Percentiles rank a stretch among this genome's conserved stretches.
These are phyloP conservation scores for Alternaria solani DNA, from an alignment of 2,329 filamentous ascomycete genomes.

Conservation along the genomic window DNA sequence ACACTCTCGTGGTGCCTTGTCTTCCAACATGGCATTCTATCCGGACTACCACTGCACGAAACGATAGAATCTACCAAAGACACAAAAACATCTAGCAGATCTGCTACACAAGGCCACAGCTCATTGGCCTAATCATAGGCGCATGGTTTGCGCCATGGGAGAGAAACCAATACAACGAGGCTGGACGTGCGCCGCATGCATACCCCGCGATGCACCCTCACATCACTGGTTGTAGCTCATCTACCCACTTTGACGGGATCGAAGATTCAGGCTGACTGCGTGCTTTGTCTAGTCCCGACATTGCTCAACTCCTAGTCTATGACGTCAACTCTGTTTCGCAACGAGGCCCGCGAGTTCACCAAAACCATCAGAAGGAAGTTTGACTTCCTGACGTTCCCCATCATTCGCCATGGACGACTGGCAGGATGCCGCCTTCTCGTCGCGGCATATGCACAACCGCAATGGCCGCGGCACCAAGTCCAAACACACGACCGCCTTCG, in stretches of 20 bases:
- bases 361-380: neutral
- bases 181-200: constrained; percentile 8
- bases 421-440: constrained; percentile 34
- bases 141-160: neutral
- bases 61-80: neutral
- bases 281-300: neutral
- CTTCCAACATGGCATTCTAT: neutral
- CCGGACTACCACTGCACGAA: neutral
- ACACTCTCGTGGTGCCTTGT: no score
- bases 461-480: constrained; percentile 17
- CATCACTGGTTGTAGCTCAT: neutral
- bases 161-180: neutral
- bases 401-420: constrained; percentile 24
- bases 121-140: neutral
- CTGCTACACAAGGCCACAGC: neutral
- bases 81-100: neutral
- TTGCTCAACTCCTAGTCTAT: constrained; percentile 3
- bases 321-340: constrained; percentile 5
- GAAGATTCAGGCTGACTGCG: neutral
- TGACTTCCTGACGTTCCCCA: no score
- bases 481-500: constrained; percentile 24
- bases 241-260: neutral
- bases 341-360: constrained; percentile 1
- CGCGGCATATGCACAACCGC: constrained; percentile 39
- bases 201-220: constrained; percentile 6